Evolutionary conservation across 1,284 basidiomycete genomes (phyloP).

Genomic region (Phellopilus nigrolimitatus): DNA sequence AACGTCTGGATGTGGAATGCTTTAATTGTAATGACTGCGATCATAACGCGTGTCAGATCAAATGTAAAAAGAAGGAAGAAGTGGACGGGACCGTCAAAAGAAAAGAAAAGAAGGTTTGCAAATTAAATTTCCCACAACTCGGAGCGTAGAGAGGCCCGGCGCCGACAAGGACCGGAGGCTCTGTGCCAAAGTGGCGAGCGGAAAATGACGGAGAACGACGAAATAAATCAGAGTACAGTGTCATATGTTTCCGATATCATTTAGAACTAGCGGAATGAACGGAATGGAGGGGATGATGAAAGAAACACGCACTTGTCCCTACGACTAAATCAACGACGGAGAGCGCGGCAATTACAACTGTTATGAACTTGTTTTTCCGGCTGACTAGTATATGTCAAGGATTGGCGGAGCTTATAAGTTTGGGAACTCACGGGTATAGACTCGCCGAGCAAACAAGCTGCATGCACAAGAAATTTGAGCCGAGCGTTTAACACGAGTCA

Average conservation of each 20-base stretch:
- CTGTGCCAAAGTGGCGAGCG: neutral
- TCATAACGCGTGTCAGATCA: neutral
- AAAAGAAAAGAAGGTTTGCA: neutral
- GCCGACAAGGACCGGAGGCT: neutral
- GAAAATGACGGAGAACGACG: neutral
- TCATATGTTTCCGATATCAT: too few species aligned
- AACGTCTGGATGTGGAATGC: slow-evolving; percentile 22
- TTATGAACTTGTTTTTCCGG: slow-evolving; percentile 20
- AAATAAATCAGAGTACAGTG: too few species aligned
- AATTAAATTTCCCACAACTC: too few species aligned
- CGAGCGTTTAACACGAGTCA: slow-evolving; percentile 7
- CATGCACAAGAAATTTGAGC: neutral
- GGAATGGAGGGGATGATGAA: neutral
- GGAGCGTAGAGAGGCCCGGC: too few species aligned
- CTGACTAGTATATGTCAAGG: slow-evolving; percentile 17
- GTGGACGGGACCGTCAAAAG: neutral
- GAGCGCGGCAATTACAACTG: slow-evolving; percentile 21
- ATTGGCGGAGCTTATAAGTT: neutral
- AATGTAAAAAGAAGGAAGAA: neutral
- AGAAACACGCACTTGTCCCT: slow-evolving; percentile 23
- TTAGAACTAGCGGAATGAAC: neutral
- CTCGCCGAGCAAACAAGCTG: slow-evolving; percentile 27
- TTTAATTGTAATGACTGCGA: slow-evolving; percentile 18
- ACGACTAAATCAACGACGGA: slow-evolving; percentile 26
- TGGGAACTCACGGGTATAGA: slow-evolving; percentile 24